Conservation (phyloP, 345 rosid species). For the Rhodamnia rubescens region DNA sequence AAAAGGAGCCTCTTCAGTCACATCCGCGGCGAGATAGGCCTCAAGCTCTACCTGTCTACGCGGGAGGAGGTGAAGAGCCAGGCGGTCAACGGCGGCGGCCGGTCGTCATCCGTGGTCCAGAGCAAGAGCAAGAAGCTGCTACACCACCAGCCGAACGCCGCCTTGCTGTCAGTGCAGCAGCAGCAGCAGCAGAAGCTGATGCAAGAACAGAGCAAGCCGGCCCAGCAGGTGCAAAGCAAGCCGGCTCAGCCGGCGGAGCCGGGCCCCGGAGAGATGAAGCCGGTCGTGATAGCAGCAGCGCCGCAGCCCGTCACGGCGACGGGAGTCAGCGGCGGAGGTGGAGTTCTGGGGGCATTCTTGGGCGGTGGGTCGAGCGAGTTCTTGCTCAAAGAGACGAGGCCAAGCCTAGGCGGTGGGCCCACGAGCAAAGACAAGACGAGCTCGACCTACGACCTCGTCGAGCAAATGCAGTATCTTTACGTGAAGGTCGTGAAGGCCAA, state of each 20-base stretch:
- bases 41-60: constrained; percentile 37
- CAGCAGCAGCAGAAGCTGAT: constrained; percentile 26
- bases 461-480: constrained; percentile 73
- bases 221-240: constrained; percentile 22
- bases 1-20: constrained; percentile 66
- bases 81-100: neutral
- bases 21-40: constrained; percentile 50
- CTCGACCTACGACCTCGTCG: constrained; percentile 68
- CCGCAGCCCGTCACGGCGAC: constrained; percentile 17
- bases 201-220: constrained; percentile 18
- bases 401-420: constrained; percentile 52
- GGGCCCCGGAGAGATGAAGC: constrained; percentile 39
- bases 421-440: constrained; percentile 48
- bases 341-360: constrained; percentile 7
- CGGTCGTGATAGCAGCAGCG: constrained; percentile 31
- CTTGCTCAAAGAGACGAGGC: constrained; percentile 59
- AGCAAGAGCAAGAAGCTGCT: constrained; percentile 44
- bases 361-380: constrained; percentile 33
- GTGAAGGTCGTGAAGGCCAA: constrained; percentile 51
- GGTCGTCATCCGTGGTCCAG: constrained; percentile 6
- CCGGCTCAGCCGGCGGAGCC: constrained; percentile 30
- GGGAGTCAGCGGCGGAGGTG: constrained; percentile 1
- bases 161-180: constrained; percentile 20
- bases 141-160: constrained; percentile 22
- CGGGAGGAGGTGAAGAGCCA: constrained; percentile 13